Evolutionary conservation across 2,329 filamentous ascomycete genomes (phyloP).

Genomic region (Ascomycota sp.): DNA sequence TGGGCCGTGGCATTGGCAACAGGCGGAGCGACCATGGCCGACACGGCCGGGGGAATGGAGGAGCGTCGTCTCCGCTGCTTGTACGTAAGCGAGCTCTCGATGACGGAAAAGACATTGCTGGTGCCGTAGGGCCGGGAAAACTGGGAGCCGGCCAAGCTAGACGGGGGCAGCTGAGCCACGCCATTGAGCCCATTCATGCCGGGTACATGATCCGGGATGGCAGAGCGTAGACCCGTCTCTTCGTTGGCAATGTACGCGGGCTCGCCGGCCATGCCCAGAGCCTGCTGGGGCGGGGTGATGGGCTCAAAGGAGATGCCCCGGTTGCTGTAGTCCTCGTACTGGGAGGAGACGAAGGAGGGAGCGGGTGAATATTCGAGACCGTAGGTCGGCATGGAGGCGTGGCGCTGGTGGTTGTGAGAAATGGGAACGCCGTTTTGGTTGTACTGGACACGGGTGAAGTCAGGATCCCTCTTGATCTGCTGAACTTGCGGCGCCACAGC

Average conservation of each 20-base stretch:
- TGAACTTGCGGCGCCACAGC: conserved; percentile 40
- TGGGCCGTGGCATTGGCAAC: conserved; percentile 43
- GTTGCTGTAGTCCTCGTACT: conserved; percentile 95
- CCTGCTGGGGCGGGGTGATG: conserved; percentile 85
- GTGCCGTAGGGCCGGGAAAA: conserved; percentile 53
- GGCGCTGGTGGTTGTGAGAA: conserved; percentile 66
- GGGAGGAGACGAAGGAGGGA: conserved; percentile 94
- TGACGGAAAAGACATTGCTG: conserved; percentile 81
- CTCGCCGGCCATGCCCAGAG: conserved; percentile 60
- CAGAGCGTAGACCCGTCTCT: conserved; percentile 88
- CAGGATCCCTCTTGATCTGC: conserved; percentile 77
- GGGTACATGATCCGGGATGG: conserved; percentile 67
- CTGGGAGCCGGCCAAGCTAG: conserved; percentile 61
- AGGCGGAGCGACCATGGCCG: conserved; percentile 45
- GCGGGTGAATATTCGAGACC: conserved; percentile 91
- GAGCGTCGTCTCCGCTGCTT: conserved; percentile 91
- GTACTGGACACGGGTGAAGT: conserved; percentile 66
- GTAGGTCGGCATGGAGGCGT: conserved; percentile 96
- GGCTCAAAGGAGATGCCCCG: conserved; percentile 92
- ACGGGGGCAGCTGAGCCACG: conserved; percentile 77
- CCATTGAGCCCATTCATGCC: conserved; percentile 60
- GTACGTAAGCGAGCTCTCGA: conserved; percentile 95
- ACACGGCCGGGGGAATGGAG: conserved; percentile 67
- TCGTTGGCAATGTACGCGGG: conserved; percentile 96
- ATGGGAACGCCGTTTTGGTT: conserved; percentile 82